Percentiles rank a stretch among this genome's conserved stretches.
These are phyloP conservation scores for Tarenaya hassleriana DNA, from an alignment of 345 rosid genomes.

Conservation along the genomic window DNA sequence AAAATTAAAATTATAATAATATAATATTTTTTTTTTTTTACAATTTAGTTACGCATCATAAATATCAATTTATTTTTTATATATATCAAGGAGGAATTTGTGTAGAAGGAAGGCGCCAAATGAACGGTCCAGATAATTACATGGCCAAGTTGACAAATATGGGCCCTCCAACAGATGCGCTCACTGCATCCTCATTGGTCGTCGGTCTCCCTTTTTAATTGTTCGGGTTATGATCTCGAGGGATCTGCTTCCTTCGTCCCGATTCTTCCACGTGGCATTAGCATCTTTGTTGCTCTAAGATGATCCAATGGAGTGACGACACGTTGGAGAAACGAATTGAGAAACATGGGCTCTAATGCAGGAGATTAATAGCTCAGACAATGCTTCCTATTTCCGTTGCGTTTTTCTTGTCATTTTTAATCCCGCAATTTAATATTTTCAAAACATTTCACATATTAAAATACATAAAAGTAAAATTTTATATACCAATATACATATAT, in stretches of 20 bases:
- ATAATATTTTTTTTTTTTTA: background rate
- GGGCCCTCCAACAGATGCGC: constrained; percentile 33
- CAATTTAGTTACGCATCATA: constrained; percentile 13
- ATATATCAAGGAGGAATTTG: constrained; percentile 14
- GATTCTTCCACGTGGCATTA: constrained; percentile 16
- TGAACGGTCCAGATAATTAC: constrained; percentile 32
- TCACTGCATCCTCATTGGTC: constrained; percentile 34
- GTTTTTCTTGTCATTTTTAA: too few species aligned
- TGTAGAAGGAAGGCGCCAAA: constrained; percentile 27
- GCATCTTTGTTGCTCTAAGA: background rate
- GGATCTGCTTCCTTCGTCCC: constrained; percentile 20
- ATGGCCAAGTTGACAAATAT: constrained; percentile 28
- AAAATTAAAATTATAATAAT: too few species aligned
- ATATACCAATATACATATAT: too few species aligned
- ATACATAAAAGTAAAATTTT: too few species aligned
- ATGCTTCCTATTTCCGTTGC: too few species aligned
- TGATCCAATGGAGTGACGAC: background rate
- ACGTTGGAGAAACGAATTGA: background rate
- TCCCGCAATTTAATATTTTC: too few species aligned
- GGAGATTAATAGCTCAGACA: too few species aligned
- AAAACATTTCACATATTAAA: too few species aligned
- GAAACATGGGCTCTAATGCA: too few species aligned
- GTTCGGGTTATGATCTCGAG: constrained; percentile 23
- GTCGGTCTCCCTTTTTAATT: constrained; percentile 23
- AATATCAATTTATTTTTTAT: background rate